Conservation (phyloP, 805 yeast species). For the Candida odintsovae region DNA sequence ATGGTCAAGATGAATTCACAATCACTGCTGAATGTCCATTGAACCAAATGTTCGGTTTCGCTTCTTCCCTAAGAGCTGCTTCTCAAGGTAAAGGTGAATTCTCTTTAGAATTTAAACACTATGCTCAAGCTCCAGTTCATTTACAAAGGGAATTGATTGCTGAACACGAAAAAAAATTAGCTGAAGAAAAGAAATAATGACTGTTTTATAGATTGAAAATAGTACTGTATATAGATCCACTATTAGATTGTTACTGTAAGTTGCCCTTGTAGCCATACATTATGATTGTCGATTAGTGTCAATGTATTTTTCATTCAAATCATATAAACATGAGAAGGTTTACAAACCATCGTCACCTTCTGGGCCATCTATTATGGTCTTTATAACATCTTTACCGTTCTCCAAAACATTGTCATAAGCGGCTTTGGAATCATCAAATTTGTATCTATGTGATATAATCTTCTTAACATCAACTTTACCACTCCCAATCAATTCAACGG, state of each 20-base stretch:
- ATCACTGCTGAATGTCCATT: slow-evolving; percentile 94
- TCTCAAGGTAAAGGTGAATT: slow-evolving; percentile 99
- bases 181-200: neutral
- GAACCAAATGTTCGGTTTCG: slow-evolving; percentile 94
- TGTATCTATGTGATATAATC: slow-evolving; percentile 68
- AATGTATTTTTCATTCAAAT: too few species aligned
- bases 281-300: too few species aligned
- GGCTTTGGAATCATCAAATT: slow-evolving; percentile 64
- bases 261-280: too few species aligned
- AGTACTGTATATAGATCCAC: neutral
- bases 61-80: slow-evolving; percentile 89
- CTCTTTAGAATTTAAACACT: slow-evolving; percentile 88
- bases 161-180: slow-evolving; percentile 57
- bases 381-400: slow-evolving; percentile 59
- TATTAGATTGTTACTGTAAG: neutral
- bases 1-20: slow-evolving; percentile 91
- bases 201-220: neutral
- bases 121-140: slow-evolving; percentile 86
- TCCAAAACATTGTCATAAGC: slow-evolving; percentile 67
- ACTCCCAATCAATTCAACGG: slow-evolving; percentile 59
- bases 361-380: slow-evolving; percentile 82
- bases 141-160: slow-evolving; percentile 87
- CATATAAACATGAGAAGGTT: neutral
- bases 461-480: slow-evolving; percentile 63
- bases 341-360: slow-evolving; percentile 8